Evolutionary conservation across 2,329 filamentous ascomycete genomes (phyloP).

Genomic region (Calonectria fujianensis): DNA sequence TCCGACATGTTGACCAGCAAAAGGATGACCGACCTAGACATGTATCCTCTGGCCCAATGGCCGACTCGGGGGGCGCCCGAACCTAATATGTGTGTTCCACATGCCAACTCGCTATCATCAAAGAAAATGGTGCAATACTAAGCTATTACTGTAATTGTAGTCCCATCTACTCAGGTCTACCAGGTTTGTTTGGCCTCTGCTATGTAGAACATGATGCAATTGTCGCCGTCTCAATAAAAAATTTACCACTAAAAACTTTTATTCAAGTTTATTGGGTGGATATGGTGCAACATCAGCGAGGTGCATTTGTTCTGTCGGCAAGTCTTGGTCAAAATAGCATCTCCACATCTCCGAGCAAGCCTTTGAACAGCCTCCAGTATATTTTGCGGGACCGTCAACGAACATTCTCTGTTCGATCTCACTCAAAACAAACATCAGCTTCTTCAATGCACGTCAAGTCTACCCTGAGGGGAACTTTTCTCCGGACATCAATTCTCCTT

Average conservation of each 20-base stretch:
- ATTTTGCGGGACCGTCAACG: conserved; percentile 9
- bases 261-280: conserved; percentile 10
- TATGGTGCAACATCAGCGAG: conserved; percentile 5
- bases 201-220: conserved; percentile 10
- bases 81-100: not conserved
- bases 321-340: not conserved
- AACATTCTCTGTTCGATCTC: too few species aligned
- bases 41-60: not conserved
- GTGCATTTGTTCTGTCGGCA: not conserved
- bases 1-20: conserved; percentile 3
- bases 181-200: not conserved
- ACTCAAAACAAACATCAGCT: too few species aligned
- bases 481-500: too few species aligned
- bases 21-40: not conserved
- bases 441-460: too few species aligned
- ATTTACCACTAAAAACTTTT: not conserved
- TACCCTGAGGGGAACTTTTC: too few species aligned
- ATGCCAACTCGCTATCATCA: not conserved
- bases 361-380: conserved; percentile 1
- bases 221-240: not conserved
- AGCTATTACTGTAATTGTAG: too few species aligned
- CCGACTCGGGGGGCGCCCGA: not conserved
- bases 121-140: conserved; percentile 18
- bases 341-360: conserved; percentile 27
- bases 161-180: not conserved